A percentile compares a stretch with the other conserved stretches of the same genome.
Conservation (phyloP, 2,329 filamentous ascomycete genomes). For the Cercospora brassicicola region DNA sequence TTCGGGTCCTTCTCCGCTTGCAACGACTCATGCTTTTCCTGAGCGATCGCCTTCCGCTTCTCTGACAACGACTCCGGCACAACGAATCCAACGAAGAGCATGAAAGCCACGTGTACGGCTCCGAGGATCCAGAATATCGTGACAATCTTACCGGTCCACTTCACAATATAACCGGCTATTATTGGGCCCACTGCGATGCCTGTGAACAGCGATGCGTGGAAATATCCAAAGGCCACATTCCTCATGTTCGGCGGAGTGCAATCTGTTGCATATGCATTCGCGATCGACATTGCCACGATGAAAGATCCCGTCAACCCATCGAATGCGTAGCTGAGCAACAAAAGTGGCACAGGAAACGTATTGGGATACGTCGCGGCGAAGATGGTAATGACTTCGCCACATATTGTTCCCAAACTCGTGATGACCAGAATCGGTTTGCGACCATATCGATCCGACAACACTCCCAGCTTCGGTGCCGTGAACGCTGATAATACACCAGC, state of each 20-base stretch:
- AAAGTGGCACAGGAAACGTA: slow-evolving; percentile 70
- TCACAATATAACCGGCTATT: slow-evolving; percentile 75
- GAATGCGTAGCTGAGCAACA: slow-evolving; percentile 72
- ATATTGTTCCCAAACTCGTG: slow-evolving; percentile 70
- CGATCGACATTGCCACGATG: slow-evolving; percentile 74
- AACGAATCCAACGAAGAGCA: slow-evolving; percentile 67
- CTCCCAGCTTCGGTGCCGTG: slow-evolving; percentile 77
- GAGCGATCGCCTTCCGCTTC: slow-evolving; percentile 67
- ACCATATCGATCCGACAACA: slow-evolving; percentile 83
- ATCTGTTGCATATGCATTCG: slow-evolving; percentile 85
- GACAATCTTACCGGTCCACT: slow-evolving; percentile 70
- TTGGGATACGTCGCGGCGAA: slow-evolving; percentile 74
- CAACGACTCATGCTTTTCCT: slow-evolving; percentile 62
- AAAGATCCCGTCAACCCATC: slow-evolving; percentile 90
- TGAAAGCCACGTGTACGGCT: slow-evolving; percentile 70
- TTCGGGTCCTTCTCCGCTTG: slow-evolving; percentile 39
- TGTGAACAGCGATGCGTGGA: slow-evolving; percentile 83
- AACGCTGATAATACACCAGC: slow-evolving; percentile 77
- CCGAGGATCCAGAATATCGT: slow-evolving; percentile 83
- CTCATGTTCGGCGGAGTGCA: slow-evolving; percentile 78
- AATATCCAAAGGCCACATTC: slow-evolving; percentile 81
- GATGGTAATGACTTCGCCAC: slow-evolving; percentile 74
- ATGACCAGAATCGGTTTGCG: slow-evolving; percentile 72
- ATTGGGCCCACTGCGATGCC: slow-evolving; percentile 88
- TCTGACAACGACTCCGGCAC: slow-evolving; percentile 83